Percentiles rank a stretch among this genome's conserved stretches.
These are phyloP conservation scores for Cicer arietinum DNA, from an alignment of 306 rosid genomes.

Conservation along the genomic window DNA sequence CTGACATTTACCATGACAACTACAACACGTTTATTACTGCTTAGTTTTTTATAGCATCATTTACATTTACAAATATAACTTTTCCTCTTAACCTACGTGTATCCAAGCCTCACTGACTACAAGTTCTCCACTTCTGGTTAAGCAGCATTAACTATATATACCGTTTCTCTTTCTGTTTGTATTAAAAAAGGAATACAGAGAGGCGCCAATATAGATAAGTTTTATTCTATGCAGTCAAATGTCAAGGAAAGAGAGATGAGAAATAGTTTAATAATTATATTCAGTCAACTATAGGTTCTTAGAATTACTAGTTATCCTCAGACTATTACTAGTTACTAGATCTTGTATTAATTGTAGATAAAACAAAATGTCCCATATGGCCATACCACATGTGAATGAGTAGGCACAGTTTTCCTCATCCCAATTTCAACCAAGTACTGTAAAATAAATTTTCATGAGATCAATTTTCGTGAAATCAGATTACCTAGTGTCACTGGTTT, in stretches of 20 bases:
- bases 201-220: too few relatives aligned
- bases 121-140: conserved; percentile 44
- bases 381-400: conserved; percentile 7
- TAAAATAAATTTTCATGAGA: background rate
- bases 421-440: conserved; percentile 5
- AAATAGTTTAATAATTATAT: background rate
- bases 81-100: conserved; percentile 1
- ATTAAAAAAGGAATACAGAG: too few relatives aligned
- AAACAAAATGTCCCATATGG: conserved; percentile 19
- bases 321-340: conserved; percentile 30
- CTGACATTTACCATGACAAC: conserved; percentile 43
- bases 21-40: conserved; percentile 25
- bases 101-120: background rate
- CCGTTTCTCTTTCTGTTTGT: too few relatives aligned
- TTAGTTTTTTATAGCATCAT: background rate
- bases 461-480: too few relatives aligned
- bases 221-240: too few relatives aligned
- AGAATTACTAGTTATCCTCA: conserved; percentile 6
- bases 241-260: too few relatives aligned
- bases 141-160: background rate
- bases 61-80: conserved; percentile 5
- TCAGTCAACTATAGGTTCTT: conserved; percentile 24
- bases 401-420: background rate
- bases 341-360: background rate
- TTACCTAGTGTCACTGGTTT: too few relatives aligned